Conservation (phyloP, 164 flowering plant genomes). For the Cinnamomum chago region DNA sequence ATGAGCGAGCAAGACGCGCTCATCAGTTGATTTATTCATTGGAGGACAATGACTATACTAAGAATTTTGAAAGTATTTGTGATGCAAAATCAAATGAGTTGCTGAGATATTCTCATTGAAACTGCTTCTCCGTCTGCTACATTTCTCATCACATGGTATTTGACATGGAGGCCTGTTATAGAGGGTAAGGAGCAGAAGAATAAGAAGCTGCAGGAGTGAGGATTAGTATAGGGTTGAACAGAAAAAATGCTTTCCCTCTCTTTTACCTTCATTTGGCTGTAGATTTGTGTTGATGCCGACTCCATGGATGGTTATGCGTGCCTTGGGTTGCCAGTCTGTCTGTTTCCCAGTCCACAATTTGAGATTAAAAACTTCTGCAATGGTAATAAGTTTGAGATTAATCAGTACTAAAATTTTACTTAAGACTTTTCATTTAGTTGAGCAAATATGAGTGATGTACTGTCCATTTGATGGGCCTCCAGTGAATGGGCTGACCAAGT, state of each 20-base stretch:
- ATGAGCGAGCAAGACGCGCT: too few relatives aligned
- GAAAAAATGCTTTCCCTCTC: not conserved
- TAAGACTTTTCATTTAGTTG: too few relatives aligned
- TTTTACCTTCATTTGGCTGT: slow-evolving; percentile 71
- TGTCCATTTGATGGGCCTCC: too few relatives aligned
- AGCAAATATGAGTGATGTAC: too few relatives aligned
- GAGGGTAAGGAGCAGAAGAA: not conserved
- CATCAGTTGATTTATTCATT: too few relatives aligned
- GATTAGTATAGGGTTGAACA: not conserved
- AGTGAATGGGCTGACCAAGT: too few relatives aligned
- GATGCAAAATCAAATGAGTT: slow-evolving; percentile 45
- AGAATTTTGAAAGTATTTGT: not conserved
- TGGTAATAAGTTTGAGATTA: not conserved
- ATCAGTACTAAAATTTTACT: too few relatives aligned
- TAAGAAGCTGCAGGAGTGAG: not conserved
- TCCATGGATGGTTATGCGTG: slow-evolving; percentile 58
- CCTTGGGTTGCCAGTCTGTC: slow-evolving; percentile 79
- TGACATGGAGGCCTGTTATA: slow-evolving; percentile 63
- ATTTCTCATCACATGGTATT: slow-evolving; percentile 65
- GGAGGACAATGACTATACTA: too few relatives aligned
- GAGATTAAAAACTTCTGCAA: slow-evolving; percentile 52
- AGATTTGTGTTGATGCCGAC: slow-evolving; percentile 89
- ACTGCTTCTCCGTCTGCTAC: slow-evolving; percentile 65
- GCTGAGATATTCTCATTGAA: slow-evolving; percentile 84
- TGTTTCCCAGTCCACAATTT: slow-evolving; percentile 70